Base-by-base conservation (phyloP, 2,329 filamentous ascomycete species). In the Arthrinium puccinioides region DNA sequence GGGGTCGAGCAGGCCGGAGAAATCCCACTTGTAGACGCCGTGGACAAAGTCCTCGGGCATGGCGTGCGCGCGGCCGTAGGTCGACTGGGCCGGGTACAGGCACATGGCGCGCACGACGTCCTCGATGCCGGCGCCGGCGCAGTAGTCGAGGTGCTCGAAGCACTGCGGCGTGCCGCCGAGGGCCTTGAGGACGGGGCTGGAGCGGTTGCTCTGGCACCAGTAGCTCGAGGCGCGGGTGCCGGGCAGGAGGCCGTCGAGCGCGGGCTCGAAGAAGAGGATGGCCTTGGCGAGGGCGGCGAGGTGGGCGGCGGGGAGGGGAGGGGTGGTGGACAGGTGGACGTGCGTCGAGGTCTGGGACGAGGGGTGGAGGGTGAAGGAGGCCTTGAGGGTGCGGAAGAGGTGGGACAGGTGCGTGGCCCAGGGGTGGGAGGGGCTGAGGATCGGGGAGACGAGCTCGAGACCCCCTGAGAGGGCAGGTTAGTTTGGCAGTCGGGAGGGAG, bases 21-120 rank as follows among this genome's bases (percentile, higher is more conserved):
- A 56, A 34, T 63, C 55, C 61, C 61, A 64, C 51, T 63, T 64
- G 46, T 60, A 64, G 21, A 60, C 55, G 10, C 60, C 60, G 28
- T 58, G 52, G 16, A 64, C 47, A 40, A 62, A 63, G 37, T 61
- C 54, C 25, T 48, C 41, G 31, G 49, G 53, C 39, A 47, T 49
- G 9, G 57, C 53, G 15, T 56, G 49, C 6, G 53, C 50, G 1
- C 45, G 45, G 16, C 58, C 61, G 32, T 55, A 56, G 2, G 53
- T 49, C 15, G 53, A 57, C 2, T 40, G 36, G 9, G 53, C 50
- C 0, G 59, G 49, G 33, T 56, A 53, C 9, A 58, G 45, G 29
- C 60, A 62, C 49, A 64, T 50, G 9, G 46, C 44, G 34, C 55
- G 50, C 4, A 58, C 50, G 3, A 61, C 36, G 27, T 34, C 26